Evolutionary conservation across 768 basidiomycete genomes (phyloP), one percentile per base, ranked within the genome.

Genomic region (Chlorophyllum brunneum): DNA sequence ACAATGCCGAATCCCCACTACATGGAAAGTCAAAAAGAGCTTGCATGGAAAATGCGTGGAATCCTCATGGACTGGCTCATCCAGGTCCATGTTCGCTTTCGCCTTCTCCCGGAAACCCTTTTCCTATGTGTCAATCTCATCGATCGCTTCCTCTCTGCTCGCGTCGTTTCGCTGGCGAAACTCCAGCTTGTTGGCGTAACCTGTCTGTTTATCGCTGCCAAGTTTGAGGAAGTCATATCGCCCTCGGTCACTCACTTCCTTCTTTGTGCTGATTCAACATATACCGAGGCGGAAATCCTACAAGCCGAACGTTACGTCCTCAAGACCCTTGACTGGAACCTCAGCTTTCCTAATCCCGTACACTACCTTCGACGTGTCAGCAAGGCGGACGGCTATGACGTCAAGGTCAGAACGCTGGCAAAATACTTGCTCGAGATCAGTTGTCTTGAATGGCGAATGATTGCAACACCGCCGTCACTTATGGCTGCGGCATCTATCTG

Each of bases 31-130:
- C 97, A 99, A 69, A 88, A 86, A 60, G 92, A 98, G 58, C 80
- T 99, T 36, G 88, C 90, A 1, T 98, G 95, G 95, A 88, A 89
- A 58, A 95, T 95, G 90, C 90, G 95, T 7, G 87, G 88, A 5
- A 89, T 98, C 58, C 80, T 98, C 23, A 86, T 88, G 54, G 95
- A 98, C 73, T 98, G 95, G 95, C 76, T 98, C 56, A 87, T 98
- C 58, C 93, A 95, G 70, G 86, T 98, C 18, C 97, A 98, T 67
- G 80, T 82, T 58, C 88, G 92, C 57, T 98, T 95, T 78, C 85
- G 88, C 57, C 79, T 98, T 9, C 78, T 95, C 6, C 88, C 94
- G 2, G 95, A 99, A 71, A 98, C 97, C 0, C 83, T 98, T 39
- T 98, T 97, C 74, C 81, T 98, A 51, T 86, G 86, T 61, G 81